Evolutionary conservation across 108 stramenopile species (phyloP).

Genomic region (Nitzschia sp.): DNA sequence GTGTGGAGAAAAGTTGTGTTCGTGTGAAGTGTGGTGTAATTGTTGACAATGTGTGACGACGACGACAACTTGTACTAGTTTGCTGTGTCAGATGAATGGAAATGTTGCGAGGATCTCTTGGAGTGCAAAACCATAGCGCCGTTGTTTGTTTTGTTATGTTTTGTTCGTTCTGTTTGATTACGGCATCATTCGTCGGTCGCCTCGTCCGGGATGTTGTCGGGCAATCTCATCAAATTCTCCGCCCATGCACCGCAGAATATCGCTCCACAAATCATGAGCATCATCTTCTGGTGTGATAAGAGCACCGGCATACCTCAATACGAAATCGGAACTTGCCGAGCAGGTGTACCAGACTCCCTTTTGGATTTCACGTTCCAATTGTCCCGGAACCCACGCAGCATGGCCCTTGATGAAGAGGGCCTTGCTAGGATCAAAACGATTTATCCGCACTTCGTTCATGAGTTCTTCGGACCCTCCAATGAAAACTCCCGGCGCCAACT

Average conservation of each 20-base stretch:
- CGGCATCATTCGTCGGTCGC: conserved; percentile 37
- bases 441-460: conserved; percentile 73
- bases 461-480: conserved; percentile 84
- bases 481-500: conserved; percentile 82
- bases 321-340: conserved; percentile 67
- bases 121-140: too few relatives aligned
- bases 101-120: too few relatives aligned
- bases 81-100: too few relatives aligned
- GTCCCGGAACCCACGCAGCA: conserved; percentile 86
- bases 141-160: too few relatives aligned
- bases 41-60: too few relatives aligned
- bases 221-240: conserved; percentile 74
- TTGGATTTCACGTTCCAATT: conserved; percentile 77
- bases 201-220: conserved; percentile 52
- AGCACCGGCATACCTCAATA: conserved; percentile 85
- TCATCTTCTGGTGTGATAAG: conserved; percentile 69
- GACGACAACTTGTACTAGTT: too few relatives aligned
- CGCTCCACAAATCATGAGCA: conserved; percentile 74
- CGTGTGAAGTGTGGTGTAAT: too few relatives aligned
- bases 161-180: too few relatives aligned
- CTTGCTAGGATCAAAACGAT: conserved; percentile 57
- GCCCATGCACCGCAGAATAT: conserved; percentile 83
- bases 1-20: too few relatives aligned
- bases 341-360: conserved; percentile 88
- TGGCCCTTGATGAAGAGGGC: conserved; percentile 89